Evolutionary conservation across 768 basidiomycete genomes (phyloP).

Genomic region (Lactifluus pinguis): DNA sequence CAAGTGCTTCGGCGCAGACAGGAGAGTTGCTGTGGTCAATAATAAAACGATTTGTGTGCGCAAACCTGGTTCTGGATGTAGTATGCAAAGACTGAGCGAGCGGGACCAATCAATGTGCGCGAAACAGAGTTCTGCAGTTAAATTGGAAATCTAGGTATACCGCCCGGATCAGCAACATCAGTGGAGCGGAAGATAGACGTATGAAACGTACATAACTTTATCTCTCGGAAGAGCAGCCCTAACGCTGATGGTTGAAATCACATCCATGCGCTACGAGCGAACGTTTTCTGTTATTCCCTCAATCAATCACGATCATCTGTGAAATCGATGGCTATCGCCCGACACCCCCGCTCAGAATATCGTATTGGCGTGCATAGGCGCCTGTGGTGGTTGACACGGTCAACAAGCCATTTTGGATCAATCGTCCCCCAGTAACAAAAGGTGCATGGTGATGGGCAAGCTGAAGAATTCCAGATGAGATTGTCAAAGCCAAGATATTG

Average conservation of each 20-base stretch:
- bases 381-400: slow-evolving; percentile 32
- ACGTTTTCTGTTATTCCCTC: slow-evolving; percentile 43
- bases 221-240: slow-evolving; percentile 32
- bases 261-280: slow-evolving; percentile 33
- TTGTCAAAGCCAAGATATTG: slow-evolving; percentile 35
- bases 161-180: slow-evolving; percentile 33
- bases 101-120: not conserved
- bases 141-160: not conserved
- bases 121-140: not conserved
- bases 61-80: slow-evolving; percentile 37
- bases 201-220: slow-evolving; percentile 32
- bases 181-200: not conserved
- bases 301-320: slow-evolving; percentile 40
- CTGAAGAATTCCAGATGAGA: slow-evolving; percentile 32
- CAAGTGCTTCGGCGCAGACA: slow-evolving; percentile 34
- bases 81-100: slow-evolving; percentile 30
- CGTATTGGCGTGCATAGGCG: slow-evolving; percentile 23
- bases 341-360: not conserved
- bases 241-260: slow-evolving; percentile 34
- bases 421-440: slow-evolving; percentile 27
- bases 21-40: slow-evolving; percentile 37
- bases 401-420: slow-evolving; percentile 34
- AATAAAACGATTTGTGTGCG: slow-evolving; percentile 33
- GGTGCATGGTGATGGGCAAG: not conserved
- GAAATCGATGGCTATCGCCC: not conserved